These are phyloP conservation scores for Penicillium paneum DNA, from an alignment of 2,329 filamentous ascomycete genomes.

Conservation along the genomic window DNA sequence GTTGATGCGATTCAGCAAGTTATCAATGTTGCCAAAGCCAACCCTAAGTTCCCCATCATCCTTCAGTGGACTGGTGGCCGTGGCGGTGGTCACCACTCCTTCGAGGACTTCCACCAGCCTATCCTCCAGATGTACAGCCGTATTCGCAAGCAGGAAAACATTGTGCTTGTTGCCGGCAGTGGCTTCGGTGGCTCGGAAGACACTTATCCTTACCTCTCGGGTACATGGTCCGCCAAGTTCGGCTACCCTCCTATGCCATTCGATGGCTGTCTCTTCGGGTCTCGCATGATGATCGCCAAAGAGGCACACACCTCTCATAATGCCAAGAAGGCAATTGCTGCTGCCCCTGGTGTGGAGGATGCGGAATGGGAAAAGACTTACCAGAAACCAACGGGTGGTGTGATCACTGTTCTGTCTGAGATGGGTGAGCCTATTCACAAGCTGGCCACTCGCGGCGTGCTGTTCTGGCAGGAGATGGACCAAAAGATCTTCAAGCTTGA, in stretches of 20 bases:
- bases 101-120: conserved; percentile 91
- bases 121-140: conserved; percentile 87
- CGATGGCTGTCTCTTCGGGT: conserved; percentile 86
- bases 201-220: conserved; percentile 88
- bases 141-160: conserved; percentile 79
- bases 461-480: conserved; percentile 99
- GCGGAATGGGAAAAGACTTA: conserved; percentile 88
- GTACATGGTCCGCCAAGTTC: conserved; percentile 80
- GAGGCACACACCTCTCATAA: conserved; percentile 84
- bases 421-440: conserved; percentile 99
- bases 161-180: conserved; percentile 84
- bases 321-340: conserved; percentile 86
- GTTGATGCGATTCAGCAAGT: conserved; percentile 83
- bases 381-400: conserved; percentile 83
- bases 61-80: conserved; percentile 94
- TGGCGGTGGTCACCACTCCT: conserved; percentile 91
- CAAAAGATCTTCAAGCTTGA: conserved; percentile 95
- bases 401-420: conserved; percentile 95
- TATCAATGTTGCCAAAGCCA: conserved; percentile 91
- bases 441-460: conserved; percentile 90
- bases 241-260: conserved; percentile 92
- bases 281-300: conserved; percentile 91
- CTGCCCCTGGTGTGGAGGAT: conserved; percentile 79
- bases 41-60: conserved; percentile 87
- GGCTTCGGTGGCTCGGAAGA: conserved; percentile 88